Base-by-base conservation (phyloP, 2,329 filamentous ascomycete species). In the Shiraia bambusicola region DNA sequence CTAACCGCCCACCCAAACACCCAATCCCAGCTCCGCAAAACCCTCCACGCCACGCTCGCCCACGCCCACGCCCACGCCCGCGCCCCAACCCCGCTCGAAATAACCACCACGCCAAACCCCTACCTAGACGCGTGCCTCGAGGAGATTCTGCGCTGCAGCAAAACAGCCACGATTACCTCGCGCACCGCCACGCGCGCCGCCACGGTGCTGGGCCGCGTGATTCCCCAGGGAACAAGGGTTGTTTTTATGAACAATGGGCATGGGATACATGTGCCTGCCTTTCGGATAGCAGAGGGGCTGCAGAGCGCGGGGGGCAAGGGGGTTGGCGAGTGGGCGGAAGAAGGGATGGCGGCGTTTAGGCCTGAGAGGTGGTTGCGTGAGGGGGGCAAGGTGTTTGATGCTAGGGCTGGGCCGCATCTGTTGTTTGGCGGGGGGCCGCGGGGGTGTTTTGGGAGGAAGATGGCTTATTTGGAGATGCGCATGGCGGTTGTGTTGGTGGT, bases 81-180 rank as follows among this genome's bases (percentile, higher is more conserved):
- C 6, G 24, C 51, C 3, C 70, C 68, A 4, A 59, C 59, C 3
- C 51, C 58, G 1, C 38, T 54, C 4, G 66, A 70, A 19, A 67
- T 74, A 9, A 38, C 60, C 1, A 47, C 41, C 4, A 43, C 57
- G 3, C 44, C 53, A 3, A 47, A 70, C 15, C 69, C 66, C 2
- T 76, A 75, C 35, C 67, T 76, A 8, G 70, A 75, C 37, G 73
- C 67, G 0, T 47, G 55, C 2, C 57, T 71, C 8, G 71, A 75
- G 44, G 73, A 76, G 39, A 59, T 65, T 2, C 38, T 69, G 4
- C 69, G 73, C 8, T 52, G 57, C 7, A 50, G 55, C 11, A 42
- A 41, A 11, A 66, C 67, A 2, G 59, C 38, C 56, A 1, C 47
- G 46, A 1, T 54, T 37, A 32, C 58, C 1, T 42, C 58, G 1